Conservation (phyloP, 768 basidiomycete species). For the Cystofilobasidium ferigula region DNA sequence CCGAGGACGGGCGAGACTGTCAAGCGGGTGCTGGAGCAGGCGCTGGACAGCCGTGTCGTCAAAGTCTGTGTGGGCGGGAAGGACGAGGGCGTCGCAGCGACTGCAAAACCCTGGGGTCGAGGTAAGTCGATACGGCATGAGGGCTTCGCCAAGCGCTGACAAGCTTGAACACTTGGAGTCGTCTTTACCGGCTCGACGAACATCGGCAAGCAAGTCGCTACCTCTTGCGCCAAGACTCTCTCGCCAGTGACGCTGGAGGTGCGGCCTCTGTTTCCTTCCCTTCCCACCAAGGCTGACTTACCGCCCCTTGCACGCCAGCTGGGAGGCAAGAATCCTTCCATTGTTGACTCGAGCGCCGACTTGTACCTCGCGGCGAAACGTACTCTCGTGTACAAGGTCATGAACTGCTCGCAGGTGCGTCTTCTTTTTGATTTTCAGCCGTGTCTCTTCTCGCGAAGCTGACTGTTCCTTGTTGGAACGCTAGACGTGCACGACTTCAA, state of each 20-base stretch:
- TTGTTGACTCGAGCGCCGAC: slow-evolving; percentile 33
- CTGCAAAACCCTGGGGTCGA: slow-evolving; percentile 35
- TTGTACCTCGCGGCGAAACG: slow-evolving; percentile 33
- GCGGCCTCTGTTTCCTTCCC: slow-evolving; percentile 11
- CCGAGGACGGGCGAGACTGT: not conserved
- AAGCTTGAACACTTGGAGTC: slow-evolving; percentile 27
- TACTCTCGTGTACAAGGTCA: slow-evolving; percentile 29
- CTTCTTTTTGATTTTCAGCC: too few species aligned
- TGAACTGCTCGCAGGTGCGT: slow-evolving; percentile 6
- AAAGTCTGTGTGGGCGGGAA: slow-evolving; percentile 16
- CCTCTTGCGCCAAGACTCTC: slow-evolving; percentile 36
- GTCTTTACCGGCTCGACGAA: slow-evolving; percentile 36
- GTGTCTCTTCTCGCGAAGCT: not conserved
- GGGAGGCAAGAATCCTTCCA: slow-evolving; percentile 38
- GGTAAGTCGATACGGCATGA: slow-evolving; percentile 1
- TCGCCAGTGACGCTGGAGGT: slow-evolving; percentile 38
- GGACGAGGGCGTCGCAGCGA: slow-evolving; percentile 23
- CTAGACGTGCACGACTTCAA: slow-evolving; percentile 11
- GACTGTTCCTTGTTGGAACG: not conserved
- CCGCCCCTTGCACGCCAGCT: slow-evolving; percentile 28
- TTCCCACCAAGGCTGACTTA: not conserved
- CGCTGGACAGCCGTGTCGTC: slow-evolving; percentile 14
- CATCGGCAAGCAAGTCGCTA: slow-evolving; percentile 35
- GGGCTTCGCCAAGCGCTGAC: not conserved
- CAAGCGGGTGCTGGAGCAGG: slow-evolving; percentile 7